A percentile compares a stretch with the other conserved stretches of the same genome.
Evolutionary conservation across 331 rosid genomes (phyloP).

Genomic region (Phaseolus coccineus): DNA sequence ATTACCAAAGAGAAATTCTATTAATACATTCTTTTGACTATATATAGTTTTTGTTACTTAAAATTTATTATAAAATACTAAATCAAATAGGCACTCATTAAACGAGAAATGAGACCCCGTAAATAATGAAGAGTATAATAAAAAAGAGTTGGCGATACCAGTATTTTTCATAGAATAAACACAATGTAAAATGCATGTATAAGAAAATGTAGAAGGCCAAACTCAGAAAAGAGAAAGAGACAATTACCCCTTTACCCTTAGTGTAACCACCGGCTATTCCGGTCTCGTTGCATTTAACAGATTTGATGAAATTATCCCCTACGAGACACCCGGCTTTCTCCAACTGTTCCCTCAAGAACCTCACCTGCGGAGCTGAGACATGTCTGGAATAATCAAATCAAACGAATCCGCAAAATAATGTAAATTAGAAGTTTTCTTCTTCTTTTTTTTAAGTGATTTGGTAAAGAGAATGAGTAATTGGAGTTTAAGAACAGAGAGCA

Average conservation of each 20-base stretch:
- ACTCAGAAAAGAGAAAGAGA: not conserved
- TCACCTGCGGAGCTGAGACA: constrained; percentile 67
- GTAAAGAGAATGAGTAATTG: not conserved
- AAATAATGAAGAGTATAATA: not conserved
- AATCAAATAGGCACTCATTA: too few species aligned
- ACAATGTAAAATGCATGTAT: not conserved
- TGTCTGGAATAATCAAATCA: constrained; percentile 12
- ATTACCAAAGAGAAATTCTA: not conserved
- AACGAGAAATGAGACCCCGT: too few species aligned
- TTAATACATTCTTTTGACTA: too few species aligned
- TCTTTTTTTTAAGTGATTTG: not conserved
- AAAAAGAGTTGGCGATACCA: too few species aligned
- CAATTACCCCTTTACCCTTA: constrained; percentile 72
- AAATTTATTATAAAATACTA: too few species aligned
- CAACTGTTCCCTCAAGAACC: constrained; percentile 68
- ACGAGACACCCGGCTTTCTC: constrained; percentile 75
- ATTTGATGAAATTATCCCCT: constrained; percentile 64
- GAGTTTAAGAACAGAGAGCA: not conserved
- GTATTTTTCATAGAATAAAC: not conserved
- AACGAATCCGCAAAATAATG: not conserved
- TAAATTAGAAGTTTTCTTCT: not conserved
- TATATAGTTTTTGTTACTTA: too few species aligned
- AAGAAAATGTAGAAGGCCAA: not conserved
- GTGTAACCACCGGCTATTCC: constrained; percentile 62
- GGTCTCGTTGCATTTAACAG: constrained; percentile 55